Evolutionary conservation across 2,329 filamentous ascomycete genomes (phyloP).

Genomic region (Xylariales sp.): DNA sequence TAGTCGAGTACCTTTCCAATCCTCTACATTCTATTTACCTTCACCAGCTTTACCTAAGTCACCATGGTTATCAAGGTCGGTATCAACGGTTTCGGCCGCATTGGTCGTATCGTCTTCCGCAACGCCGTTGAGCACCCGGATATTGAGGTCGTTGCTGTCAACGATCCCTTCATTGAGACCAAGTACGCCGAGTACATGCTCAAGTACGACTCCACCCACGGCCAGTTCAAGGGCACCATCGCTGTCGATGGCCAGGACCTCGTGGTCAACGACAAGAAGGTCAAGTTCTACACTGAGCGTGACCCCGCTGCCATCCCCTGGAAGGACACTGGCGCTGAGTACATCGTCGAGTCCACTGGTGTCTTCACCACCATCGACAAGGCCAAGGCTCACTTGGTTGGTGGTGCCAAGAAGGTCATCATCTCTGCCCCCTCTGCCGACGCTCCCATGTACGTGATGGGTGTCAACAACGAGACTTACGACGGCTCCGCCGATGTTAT

Average conservation of each 20-base stretch:
- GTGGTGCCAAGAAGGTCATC: conserved; percentile 97
- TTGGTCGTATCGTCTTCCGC: conserved; percentile 98
- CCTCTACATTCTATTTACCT: not conserved
- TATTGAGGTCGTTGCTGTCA: conserved; percentile 92
- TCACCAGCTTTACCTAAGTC: no score
- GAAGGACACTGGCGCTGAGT: conserved; percentile 80
- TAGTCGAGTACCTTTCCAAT: not conserved
- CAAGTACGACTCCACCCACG: conserved; percentile 98
- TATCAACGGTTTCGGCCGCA: conserved; percentile 99
- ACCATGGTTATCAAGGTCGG: conserved; percentile 71
- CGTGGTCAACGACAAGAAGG: conserved; percentile 86
- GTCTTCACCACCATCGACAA: conserved; percentile 99
- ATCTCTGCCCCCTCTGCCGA: conserved; percentile 90
- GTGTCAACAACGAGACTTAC: conserved; percentile 95
- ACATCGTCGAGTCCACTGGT: conserved; percentile 97
- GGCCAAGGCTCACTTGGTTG: conserved; percentile 89
- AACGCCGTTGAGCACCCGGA: conserved; percentile 89
- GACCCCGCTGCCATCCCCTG: conserved; percentile 90
- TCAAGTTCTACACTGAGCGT: conserved; percentile 92
- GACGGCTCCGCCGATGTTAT: conserved; percentile 87
- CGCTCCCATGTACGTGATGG: conserved; percentile 99
- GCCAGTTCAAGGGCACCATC: conserved; percentile 90
- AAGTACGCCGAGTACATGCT: conserved; percentile 99
- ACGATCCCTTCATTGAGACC: conserved; percentile 99
- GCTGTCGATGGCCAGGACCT: conserved; percentile 67